Base-by-base conservation (phyloP, 345 rosid genomes). In the Carallia brachiata region DNA sequence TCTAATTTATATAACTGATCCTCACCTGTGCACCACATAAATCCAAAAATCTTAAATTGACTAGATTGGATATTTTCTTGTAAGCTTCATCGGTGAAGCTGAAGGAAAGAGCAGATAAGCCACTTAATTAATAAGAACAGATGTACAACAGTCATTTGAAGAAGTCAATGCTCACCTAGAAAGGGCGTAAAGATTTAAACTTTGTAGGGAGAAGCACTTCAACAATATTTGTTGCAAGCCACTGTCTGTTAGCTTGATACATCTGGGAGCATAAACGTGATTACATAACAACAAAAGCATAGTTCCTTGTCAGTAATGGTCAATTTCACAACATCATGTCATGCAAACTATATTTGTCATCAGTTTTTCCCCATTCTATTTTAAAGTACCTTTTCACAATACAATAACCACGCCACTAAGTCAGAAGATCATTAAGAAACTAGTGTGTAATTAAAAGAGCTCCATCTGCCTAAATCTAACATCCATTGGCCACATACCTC, bases 11-110 rank as follows among this genome's bases (percentile, higher is more conserved):
- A 62, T 58, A 62, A 44, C 52, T 68, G 68, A 73, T n/a, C 75
- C 62, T 58, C 77, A 94, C 97, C 96, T 91, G 98, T 31, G 95
- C 94, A 37, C 98, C 98, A 64, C 98, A 94, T 64, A 94, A 83
- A 80, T 94, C 98, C 72, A 94, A 79, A 87, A 86, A 87, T 73
- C 76, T 84, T 73, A 88, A 74, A 50, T 75, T 77, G 65, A 83
- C 65, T 62, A 94, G 68, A 80, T 82, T 79, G 59, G 89, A 89
- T 50, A 91, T 84, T 54, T 78, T 87, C 82, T 75, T 86, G 85
- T 91, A 94, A 60, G 91, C 85, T 52, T 84, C 81, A 76, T 87
- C 96, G 34, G 95, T 88, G 81, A 91, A 79, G 67, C 98, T 91
- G 88, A 67, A 77, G 55, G 64, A 57, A 75, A 66, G 69, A 70